Conservation (phyloP, 345 rosid species). For the Mangifera indica region DNA sequence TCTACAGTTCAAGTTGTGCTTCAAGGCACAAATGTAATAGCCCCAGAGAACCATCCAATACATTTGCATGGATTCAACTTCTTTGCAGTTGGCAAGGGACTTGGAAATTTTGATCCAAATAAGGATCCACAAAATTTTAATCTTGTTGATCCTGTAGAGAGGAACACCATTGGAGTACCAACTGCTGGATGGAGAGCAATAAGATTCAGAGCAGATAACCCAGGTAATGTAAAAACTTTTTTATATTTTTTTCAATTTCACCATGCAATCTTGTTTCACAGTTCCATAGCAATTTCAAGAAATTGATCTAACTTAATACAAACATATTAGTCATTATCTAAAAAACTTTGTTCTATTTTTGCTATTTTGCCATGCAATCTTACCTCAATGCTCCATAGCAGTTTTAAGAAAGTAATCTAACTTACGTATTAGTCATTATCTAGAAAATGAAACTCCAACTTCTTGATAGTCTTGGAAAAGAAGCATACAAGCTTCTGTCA, state of each 20-base stretch:
- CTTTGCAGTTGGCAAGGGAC: conserved; percentile 59
- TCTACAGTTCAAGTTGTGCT: conserved; percentile 64
- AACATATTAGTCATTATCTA: conserved; percentile 4
- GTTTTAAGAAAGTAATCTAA: not conserved
- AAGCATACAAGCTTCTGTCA: not conserved
- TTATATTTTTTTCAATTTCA: not conserved
- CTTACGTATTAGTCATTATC: conserved; percentile 8
- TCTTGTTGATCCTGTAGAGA: conserved; percentile 77
- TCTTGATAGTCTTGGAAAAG: not conserved
- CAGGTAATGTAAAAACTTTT: conserved; percentile 41
- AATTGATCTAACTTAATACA: not conserved
- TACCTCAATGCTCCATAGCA: not conserved
- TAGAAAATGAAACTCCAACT: conserved; percentile 16
- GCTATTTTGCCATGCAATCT: not conserved
- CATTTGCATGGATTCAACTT: conserved; percentile 77
- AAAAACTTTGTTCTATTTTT: not conserved
- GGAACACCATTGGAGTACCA: conserved; percentile 71
- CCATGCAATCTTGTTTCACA: not conserved
- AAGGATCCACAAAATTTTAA: conserved; percentile 61
- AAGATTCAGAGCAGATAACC: conserved; percentile 75
- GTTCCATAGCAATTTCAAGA: not conserved
- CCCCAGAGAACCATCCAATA: conserved; percentile 75
- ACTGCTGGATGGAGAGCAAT: conserved; percentile 81
- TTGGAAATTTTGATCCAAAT: conserved; percentile 59
- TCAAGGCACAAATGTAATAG: conserved; percentile 63